These are phyloP conservation scores for Panaeolus cyanescens DNA, from an alignment of 768 basidiomycete species.

Conservation along the genomic window DNA sequence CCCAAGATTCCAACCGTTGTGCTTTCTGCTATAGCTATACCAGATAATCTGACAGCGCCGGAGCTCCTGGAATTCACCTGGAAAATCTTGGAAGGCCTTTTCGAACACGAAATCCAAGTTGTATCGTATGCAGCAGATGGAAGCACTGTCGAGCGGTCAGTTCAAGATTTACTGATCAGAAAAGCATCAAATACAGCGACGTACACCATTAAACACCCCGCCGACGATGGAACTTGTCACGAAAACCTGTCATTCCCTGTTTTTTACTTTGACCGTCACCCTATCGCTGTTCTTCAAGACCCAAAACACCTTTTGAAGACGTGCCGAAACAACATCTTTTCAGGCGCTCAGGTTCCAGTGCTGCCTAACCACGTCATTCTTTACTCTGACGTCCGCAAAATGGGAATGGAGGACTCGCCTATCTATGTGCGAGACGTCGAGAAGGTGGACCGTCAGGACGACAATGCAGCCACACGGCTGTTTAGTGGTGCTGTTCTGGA, in stretches of 20 bases:
- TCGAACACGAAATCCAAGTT: slow-evolving; percentile 20
- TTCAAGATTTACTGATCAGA: slow-evolving; percentile 20
- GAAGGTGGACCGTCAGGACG: slow-evolving; percentile 43
- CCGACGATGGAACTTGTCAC: background rate
- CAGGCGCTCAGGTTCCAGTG: slow-evolving; percentile 26
- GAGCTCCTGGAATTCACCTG: slow-evolving; percentile 13
- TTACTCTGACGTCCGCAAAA: too few relatives aligned
- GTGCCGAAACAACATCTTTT: slow-evolving; percentile 26
- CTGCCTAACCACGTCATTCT: slow-evolving; percentile 16
- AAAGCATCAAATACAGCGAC: background rate
- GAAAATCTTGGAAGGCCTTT: slow-evolving; percentile 24
- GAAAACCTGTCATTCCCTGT: background rate
- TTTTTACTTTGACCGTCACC: slow-evolving; percentile 9
- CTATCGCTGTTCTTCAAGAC: slow-evolving; percentile 27
- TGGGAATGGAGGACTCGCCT: slow-evolving; percentile 16
- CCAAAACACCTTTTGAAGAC: slow-evolving; percentile 32
- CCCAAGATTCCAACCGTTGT: slow-evolving; percentile 35
- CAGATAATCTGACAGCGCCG: slow-evolving; percentile 15
- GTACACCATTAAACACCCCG: slow-evolving; percentile 9
- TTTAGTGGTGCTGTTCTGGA: slow-evolving; percentile 31
- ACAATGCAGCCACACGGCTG: slow-evolving; percentile 38
- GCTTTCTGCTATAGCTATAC: slow-evolving; percentile 32
- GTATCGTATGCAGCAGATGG: slow-evolving; percentile 37
- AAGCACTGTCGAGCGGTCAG: slow-evolving; percentile 27
- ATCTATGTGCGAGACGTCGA: slow-evolving; percentile 30